Evolutionary conservation across 352 stramenopile genomes (phyloP).

Genomic region (Phytophthora palmivora): DNA sequence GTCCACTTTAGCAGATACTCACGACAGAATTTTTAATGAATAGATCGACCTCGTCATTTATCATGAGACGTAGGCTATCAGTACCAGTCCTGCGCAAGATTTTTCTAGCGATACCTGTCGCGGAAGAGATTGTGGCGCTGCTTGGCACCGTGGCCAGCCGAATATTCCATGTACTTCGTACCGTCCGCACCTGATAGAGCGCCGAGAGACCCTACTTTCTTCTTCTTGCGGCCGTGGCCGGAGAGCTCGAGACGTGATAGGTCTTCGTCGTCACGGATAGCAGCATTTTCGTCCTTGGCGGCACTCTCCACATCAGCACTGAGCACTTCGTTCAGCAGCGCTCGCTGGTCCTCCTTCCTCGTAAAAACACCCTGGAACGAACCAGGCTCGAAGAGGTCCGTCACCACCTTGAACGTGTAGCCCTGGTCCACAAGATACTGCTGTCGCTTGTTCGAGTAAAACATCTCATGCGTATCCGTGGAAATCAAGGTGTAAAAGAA

Average conservation of each 20-base stretch:
- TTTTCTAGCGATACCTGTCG: conserved; percentile 74
- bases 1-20: too few species aligned
- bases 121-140: conserved; percentile 90
- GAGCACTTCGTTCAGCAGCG: conserved; percentile 82
- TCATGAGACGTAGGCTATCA: neutral
- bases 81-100: neutral
- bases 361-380: conserved; percentile 86
- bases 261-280: conserved; percentile 86
- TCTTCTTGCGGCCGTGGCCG: conserved; percentile 72
- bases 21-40: too few species aligned
- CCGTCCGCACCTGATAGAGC: conserved; percentile 82
- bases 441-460: conserved; percentile 99
- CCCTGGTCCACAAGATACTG: conserved; percentile 99
- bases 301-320: conserved; percentile 83
- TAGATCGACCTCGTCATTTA: too few species aligned
- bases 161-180: conserved; percentile 90
- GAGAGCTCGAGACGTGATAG: conserved; percentile 75
- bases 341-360: conserved; percentile 78
- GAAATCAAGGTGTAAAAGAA: conserved; percentile 99
- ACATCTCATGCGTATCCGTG: conserved; percentile 99
- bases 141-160: conserved; percentile 78
- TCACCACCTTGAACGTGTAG: conserved; percentile 99
- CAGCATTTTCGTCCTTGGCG: conserved; percentile 83
- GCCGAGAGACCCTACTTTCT: conserved; percentile 76
- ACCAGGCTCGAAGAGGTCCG: conserved; percentile 90